Evolutionary conservation across 1,284 basidiomycete genomes (phyloP).

Genomic region (Ganoderma resinaceum): DNA sequence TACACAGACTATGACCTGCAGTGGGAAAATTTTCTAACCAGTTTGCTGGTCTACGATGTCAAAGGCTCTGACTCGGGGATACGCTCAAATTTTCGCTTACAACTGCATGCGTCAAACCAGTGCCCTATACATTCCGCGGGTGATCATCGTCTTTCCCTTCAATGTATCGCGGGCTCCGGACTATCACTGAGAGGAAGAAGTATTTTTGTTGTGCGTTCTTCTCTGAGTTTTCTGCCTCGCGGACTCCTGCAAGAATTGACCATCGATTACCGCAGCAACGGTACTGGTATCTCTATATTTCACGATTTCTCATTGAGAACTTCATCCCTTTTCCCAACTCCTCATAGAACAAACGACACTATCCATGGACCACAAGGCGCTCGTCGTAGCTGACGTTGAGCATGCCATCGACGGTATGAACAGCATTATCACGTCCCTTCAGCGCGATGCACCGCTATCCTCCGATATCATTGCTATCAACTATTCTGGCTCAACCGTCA

Average conservation of each 20-base stretch:
- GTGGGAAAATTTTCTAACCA: too few relatives aligned
- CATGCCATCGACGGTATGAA: slow-evolving; percentile 12
- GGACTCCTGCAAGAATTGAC: not conserved
- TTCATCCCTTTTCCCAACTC: not conserved
- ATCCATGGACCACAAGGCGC: slow-evolving; percentile 1
- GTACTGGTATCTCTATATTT: not conserved
- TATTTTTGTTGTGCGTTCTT: not conserved
- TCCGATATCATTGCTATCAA: slow-evolving; percentile 17
- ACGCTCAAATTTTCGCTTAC: too few relatives aligned
- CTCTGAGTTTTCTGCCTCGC: not conserved
- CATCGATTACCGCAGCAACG: not conserved
- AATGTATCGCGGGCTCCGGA: too few relatives aligned
- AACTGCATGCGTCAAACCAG: too few relatives aligned
- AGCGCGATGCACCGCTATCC: slow-evolving; percentile 6
- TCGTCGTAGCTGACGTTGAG: slow-evolving; percentile 8
- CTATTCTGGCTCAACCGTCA: slow-evolving; percentile 10
- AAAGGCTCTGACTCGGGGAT: too few relatives aligned
- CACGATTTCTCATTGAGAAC: not conserved
- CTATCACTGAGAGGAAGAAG: not conserved
- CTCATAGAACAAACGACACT: not conserved
- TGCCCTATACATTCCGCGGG: too few relatives aligned
- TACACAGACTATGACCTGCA: too few relatives aligned
- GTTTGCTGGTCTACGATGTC: too few relatives aligned
- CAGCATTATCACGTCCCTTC: slow-evolving; percentile 11
- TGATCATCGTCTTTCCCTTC: too few relatives aligned